These are phyloP conservation scores for Tricholoma sp. DNA, from an alignment of 768 basidiomycete genomes.

Conservation along the genomic window DNA sequence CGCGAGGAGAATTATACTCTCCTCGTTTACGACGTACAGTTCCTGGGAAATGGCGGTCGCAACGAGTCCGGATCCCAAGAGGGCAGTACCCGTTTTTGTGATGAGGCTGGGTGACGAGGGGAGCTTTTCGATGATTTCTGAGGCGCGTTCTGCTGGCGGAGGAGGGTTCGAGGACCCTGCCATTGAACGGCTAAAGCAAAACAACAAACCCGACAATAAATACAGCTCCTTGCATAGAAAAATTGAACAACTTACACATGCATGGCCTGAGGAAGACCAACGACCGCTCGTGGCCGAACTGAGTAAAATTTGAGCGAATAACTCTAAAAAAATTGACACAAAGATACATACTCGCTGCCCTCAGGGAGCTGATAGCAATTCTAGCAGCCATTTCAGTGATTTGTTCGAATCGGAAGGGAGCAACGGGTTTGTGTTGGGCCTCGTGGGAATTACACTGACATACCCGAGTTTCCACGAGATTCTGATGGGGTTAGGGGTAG, in stretches of 20 bases:
- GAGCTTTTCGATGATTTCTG: slow-evolving; percentile 83
- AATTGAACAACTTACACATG: slow-evolving; percentile 34
- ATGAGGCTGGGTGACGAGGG: slow-evolving; percentile 82
- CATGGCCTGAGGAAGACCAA: slow-evolving; percentile 41
- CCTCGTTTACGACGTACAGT: slow-evolving; percentile 96
- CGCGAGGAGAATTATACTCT: slow-evolving; percentile 83
- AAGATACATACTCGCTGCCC: slow-evolving; percentile 47
- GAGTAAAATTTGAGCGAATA: not conserved
- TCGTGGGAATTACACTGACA: slow-evolving; percentile 28
- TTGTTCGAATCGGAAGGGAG: slow-evolving; percentile 21
- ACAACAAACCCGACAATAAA: slow-evolving; percentile 7
- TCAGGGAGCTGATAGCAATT: slow-evolving; percentile 62
- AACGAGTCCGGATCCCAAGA: slow-evolving; percentile 83
- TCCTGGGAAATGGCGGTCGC: slow-evolving; percentile 96
- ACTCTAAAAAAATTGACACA: too few species aligned
- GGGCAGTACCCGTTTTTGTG: slow-evolving; percentile 91
- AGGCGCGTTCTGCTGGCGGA: slow-evolving; percentile 82
- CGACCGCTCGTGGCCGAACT: slow-evolving; percentile 56
- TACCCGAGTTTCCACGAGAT: slow-evolving; percentile 36
- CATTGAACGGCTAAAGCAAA: slow-evolving; percentile 53
- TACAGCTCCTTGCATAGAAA: slow-evolving; percentile 2
- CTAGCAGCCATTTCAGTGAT: slow-evolving; percentile 57
- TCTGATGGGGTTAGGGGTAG: slow-evolving; percentile 26
- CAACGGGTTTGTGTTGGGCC: slow-evolving; percentile 22
- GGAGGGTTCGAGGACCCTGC: slow-evolving; percentile 54